Percentiles rank a stretch among this genome's conserved stretches.
Conservation (phyloP, 2,329 filamentous ascomycete genomes). For the Stemphylium lycopersici region DNA sequence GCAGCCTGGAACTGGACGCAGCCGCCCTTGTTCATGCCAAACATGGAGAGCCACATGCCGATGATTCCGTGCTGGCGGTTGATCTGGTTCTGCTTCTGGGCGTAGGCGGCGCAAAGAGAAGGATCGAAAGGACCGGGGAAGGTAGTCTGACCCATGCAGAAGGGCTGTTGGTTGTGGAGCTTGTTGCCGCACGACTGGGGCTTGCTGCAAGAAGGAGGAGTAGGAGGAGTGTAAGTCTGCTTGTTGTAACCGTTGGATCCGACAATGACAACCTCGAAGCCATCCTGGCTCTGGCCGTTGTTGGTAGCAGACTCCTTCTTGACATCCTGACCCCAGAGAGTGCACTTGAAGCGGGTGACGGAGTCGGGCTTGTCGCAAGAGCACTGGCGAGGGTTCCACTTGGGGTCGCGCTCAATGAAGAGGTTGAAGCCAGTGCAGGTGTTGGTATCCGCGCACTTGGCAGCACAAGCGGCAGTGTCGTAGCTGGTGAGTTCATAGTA, state of each 20-base stretch:
- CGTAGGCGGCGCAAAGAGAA: slow-evolving; percentile 31
- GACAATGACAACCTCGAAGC: slow-evolving; percentile 41
- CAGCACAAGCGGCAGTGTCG: slow-evolving; percentile 24
- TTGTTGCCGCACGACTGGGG: slow-evolving; percentile 29
- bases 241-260: slow-evolving; percentile 44
- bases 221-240: slow-evolving; percentile 22
- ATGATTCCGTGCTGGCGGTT: slow-evolving; percentile 26
- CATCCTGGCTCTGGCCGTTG: slow-evolving; percentile 22
- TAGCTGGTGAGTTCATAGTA: slow-evolving; percentile 34
- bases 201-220: slow-evolving; percentile 28
- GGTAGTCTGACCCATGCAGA: slow-evolving; percentile 34
- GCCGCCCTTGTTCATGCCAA: slow-evolving; percentile 28
- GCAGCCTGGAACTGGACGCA: slow-evolving; percentile 35
- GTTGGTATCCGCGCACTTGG: slow-evolving; percentile 23
- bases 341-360: slow-evolving; percentile 33
- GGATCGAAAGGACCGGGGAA: slow-evolving; percentile 36
- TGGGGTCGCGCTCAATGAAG: slow-evolving; percentile 34
- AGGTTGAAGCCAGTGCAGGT: slow-evolving; percentile 37
- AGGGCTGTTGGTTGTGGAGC: slow-evolving; percentile 31
- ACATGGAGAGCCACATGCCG: slow-evolving; percentile 17
- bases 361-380: slow-evolving; percentile 28
- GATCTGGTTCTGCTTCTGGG: slow-evolving; percentile 30
- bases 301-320: slow-evolving; percentile 28
- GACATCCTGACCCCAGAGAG: slow-evolving; percentile 31
- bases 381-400: slow-evolving; percentile 33